Percentiles rank a stretch among this genome's conserved stretches.
phyloP scores from a whole-genome alignment of 139 green algal species.

The Closterium sp. region DNA sequence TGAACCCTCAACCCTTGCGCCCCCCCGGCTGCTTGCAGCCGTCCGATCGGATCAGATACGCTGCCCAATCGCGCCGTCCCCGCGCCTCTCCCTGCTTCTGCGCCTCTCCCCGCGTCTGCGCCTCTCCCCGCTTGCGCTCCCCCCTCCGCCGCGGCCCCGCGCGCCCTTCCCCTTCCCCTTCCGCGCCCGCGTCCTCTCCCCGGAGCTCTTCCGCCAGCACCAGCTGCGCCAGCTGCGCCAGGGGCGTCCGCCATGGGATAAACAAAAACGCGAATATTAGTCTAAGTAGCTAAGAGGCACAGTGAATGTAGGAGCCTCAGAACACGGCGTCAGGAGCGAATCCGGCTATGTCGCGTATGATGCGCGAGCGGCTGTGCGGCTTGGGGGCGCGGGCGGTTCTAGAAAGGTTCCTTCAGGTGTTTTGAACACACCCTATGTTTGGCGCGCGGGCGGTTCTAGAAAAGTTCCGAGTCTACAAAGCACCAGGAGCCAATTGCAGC shows the following conservation, averaged over 20 bases:
- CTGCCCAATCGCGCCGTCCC: neutral
- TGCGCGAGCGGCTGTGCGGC: too few species aligned
- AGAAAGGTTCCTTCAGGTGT: too few species aligned
- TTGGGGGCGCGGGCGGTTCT: too few species aligned
- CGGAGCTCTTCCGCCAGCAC: neutral
- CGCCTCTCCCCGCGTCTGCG: too few species aligned
- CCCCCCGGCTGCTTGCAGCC: neutral
- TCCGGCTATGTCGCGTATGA: too few species aligned
- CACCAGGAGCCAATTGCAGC: too few species aligned
- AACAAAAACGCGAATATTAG: too few species aligned
- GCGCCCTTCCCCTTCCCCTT: neutral
- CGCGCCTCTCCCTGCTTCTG: neutral
- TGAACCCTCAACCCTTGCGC: neutral
- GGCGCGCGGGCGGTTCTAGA: too few species aligned
- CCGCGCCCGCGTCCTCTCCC: neutral
- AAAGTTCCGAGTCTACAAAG: too few species aligned
- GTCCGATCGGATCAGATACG: neutral
- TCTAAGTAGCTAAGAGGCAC: neutral
- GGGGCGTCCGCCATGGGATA: neutral
- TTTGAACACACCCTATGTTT: too few species aligned
- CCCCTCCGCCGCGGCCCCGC: neutral
- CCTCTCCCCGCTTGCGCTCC: neutral
- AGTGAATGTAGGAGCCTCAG: neutral
- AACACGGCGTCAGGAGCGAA: neutral
- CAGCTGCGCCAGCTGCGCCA: neutral